phyloP scores from a whole-genome alignment of 768 basidiomycete genomes.

The Ephemerocybe angulata region DNA sequence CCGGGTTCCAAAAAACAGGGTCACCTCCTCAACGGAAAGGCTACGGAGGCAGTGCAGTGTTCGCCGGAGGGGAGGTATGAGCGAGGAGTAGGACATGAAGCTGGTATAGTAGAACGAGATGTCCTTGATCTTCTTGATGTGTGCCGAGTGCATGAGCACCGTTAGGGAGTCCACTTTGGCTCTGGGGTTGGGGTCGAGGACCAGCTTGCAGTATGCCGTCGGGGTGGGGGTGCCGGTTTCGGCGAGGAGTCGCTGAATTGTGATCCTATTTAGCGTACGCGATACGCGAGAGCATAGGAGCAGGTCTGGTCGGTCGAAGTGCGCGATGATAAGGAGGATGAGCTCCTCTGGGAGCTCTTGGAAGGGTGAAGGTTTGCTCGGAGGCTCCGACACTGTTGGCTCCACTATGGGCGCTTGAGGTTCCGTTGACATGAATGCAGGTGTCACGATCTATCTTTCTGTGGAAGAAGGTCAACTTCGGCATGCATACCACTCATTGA shows the following conservation, averaged over 20 bases:
- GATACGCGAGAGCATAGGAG: not conserved
- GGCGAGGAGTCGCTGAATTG: not conserved
- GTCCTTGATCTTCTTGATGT: not conserved
- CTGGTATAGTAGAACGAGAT: not conserved
- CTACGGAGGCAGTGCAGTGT: not conserved
- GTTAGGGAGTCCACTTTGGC: not conserved
- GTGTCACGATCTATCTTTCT: too few relatives aligned
- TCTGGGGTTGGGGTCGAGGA: not conserved
- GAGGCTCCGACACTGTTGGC: too few relatives aligned
- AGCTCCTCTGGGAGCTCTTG: slow-evolving; percentile 1
- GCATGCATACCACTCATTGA: too few relatives aligned
- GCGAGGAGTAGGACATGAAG: not conserved
- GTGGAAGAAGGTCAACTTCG: too few relatives aligned
- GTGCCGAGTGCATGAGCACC: not conserved
- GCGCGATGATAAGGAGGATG: not conserved
- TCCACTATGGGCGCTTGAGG: too few relatives aligned
- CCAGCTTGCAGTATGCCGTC: not conserved
- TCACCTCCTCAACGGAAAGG: not conserved
- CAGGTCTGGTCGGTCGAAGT: not conserved
- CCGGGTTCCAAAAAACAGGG: not conserved
- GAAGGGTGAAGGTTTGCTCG: too few relatives aligned
- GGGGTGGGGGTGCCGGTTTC: not conserved
- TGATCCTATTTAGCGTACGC: not conserved
- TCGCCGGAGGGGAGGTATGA: not conserved
- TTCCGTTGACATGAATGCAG: too few relatives aligned